These are phyloP conservation scores for Arctium minus DNA, from an alignment of 129 eudicot genomes.

Conservation along the genomic window DNA sequence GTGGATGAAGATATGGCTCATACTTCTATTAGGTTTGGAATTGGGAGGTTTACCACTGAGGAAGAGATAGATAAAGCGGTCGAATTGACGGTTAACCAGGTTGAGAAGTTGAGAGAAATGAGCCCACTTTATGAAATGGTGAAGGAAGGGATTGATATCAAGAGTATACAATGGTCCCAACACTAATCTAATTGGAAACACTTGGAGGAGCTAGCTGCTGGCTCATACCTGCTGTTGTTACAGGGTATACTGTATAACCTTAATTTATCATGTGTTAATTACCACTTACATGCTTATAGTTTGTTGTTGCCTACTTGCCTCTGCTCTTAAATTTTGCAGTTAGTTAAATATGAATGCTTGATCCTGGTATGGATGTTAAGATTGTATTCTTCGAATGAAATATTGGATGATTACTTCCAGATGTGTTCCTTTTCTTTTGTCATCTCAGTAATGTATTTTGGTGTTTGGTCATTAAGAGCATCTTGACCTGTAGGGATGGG, in stretches of 20 bases:
- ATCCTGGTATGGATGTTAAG: not conserved
- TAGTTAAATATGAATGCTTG: not conserved
- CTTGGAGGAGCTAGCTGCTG: not conserved
- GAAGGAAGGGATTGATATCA: constrained; percentile 89
- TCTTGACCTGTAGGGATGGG: not conserved
- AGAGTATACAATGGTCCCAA: constrained; percentile 91
- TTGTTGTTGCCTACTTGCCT: constrained; percentile 5
- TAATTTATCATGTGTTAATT: constrained; percentile 6
- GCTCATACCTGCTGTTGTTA: not conserved
- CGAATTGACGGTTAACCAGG: constrained; percentile 84
- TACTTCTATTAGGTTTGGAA: constrained; percentile 93
- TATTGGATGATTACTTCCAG: not conserved
- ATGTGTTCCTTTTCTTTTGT: not conserved
- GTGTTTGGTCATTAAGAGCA: not conserved
- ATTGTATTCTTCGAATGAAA: not conserved
- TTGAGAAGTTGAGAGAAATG: constrained; percentile 88
- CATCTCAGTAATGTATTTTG: not conserved
- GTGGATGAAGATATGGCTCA: constrained; percentile 99
- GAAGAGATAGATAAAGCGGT: constrained; percentile 86
- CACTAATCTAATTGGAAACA: constrained; percentile 34
- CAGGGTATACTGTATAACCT: constrained; percentile 16
- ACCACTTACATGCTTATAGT: constrained; percentile 5
- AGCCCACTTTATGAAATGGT: constrained; percentile 98
- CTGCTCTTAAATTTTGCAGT: constrained; percentile 8
- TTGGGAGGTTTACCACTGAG: constrained; percentile 98